Evolutionary conservation across 2,329 filamentous ascomycete species (phyloP).

Genomic region (Talaromyces islandicus): DNA sequence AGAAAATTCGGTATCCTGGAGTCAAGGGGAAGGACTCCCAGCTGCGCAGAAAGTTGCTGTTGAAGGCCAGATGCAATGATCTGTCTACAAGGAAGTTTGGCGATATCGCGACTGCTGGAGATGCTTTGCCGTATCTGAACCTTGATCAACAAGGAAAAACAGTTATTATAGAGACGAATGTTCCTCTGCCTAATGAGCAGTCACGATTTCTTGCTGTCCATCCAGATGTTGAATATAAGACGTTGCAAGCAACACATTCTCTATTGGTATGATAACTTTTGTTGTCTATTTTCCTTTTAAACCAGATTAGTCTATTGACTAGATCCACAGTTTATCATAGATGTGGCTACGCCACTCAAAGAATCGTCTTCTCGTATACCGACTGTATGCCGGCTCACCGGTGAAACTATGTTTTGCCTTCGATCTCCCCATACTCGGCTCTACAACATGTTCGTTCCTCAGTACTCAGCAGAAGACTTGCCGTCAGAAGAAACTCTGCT

Average conservation of each 20-base stretch:
- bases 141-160: background rate
- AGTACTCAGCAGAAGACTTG: conserved; percentile 3
- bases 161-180: background rate
- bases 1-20: conserved; percentile 3
- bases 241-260: conserved; percentile 2
- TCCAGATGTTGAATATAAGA: conserved; percentile 8
- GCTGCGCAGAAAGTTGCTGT: conserved; percentile 4
- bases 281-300: background rate
- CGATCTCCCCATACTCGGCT: conserved; percentile 4
- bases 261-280: background rate
- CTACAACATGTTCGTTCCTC: conserved; percentile 3
- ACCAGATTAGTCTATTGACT: background rate
- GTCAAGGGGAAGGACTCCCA: conserved; percentile 1
- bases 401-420: conserved; percentile 5
- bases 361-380: background rate
- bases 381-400: conserved; percentile 9
- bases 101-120: background rate
- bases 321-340: conserved; percentile 2
- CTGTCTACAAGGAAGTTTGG: conserved; percentile 4
- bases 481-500: background rate
- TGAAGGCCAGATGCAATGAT: conserved; percentile 8
- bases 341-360: conserved; percentile 2
- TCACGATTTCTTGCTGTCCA: conserved; percentile 1
- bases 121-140: background rate
- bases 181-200: conserved; percentile 2